Conservation (phyloP, 352 stramenopile genomes). For the Pythium aquatile region DNA sequence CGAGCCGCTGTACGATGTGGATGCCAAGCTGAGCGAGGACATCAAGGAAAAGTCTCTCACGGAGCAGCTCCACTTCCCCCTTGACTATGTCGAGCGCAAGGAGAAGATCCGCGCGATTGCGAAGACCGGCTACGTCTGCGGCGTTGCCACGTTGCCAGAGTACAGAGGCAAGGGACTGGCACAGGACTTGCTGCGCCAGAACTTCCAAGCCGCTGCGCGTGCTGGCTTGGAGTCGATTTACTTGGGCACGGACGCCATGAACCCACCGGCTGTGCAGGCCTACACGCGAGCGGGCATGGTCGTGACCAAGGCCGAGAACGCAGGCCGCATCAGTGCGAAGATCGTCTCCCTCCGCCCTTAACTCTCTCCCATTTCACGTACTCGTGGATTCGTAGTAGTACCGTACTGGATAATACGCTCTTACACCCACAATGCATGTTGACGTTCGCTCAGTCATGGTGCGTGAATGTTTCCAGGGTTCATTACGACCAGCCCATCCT, state of each 20-base stretch:
- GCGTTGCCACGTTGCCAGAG: constrained; percentile 5
- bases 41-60: constrained; percentile 3
- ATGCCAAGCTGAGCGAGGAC: background rate
- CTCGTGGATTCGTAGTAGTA: no score
- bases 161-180: constrained; percentile 13
- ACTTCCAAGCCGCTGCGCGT: constrained; percentile 4
- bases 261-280: constrained; percentile 17
- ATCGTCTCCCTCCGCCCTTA: background rate
- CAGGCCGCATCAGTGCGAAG: constrained; percentile 7
- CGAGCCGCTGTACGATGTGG: background rate
- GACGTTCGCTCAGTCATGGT: background rate
- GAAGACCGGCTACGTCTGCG: constrained; percentile 18
- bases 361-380: background rate
- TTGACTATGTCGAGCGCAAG: constrained; percentile 11
- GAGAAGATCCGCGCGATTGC: constrained; percentile 1
- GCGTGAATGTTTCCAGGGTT: no score
- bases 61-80: background rate
- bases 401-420: no score
- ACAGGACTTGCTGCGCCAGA: constrained; percentile 8
- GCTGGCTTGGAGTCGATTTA: constrained; percentile 16
- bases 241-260: constrained; percentile 23
- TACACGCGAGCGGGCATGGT: constrained; percentile 25
- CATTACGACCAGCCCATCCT: no score
- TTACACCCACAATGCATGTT: background rate
- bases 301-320: constrained; percentile 15